A percentile compares a stretch with the other conserved stretches of the same genome.
Conservation (phyloP, 495 filamentous ascomycete genomes). For the Aspergillus cavernicola region DNA sequence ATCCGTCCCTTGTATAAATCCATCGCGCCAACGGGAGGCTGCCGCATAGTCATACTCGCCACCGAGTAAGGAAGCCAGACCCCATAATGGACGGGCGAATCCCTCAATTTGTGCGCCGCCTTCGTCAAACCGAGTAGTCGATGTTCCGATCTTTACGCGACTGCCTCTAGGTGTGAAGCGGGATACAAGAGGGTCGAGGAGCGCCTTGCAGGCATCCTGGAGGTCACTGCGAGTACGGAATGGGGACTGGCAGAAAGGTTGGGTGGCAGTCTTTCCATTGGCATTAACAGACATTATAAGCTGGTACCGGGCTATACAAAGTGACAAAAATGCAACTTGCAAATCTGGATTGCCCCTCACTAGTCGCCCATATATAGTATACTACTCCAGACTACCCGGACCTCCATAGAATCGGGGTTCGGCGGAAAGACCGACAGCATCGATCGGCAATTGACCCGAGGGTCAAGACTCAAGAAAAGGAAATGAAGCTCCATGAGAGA, state of each 20-base stretch:
- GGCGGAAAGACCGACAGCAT: constrained; percentile 3
- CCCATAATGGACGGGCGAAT: constrained; percentile 71
- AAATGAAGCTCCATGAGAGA: not conserved
- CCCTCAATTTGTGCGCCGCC: constrained; percentile 75
- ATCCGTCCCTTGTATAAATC: constrained; percentile 64
- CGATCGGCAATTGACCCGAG: constrained; percentile 4
- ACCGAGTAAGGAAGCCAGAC: constrained; percentile 62
- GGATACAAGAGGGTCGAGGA: constrained; percentile 60
- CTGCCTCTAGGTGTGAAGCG: constrained; percentile 59
- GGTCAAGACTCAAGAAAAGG: not conserved
- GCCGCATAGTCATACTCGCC: constrained; percentile 61
- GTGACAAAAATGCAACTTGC: not conserved
- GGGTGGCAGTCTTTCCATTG: constrained; percentile 24
- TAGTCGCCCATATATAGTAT: not conserved
- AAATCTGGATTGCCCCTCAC: not conserved
- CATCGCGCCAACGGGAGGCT: constrained; percentile 61
- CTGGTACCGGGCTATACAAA: not conserved
- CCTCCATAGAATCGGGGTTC: not conserved
- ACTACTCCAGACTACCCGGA: too few relatives aligned
- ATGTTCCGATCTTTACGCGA: constrained; percentile 59
- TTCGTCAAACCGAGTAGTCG: constrained; percentile 68
- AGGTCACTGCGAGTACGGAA: constrained; percentile 47
- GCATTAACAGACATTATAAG: constrained; percentile 31
- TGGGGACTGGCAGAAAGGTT: constrained; percentile 30
- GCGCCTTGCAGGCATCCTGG: constrained; percentile 52